phyloP scores from a whole-genome alignment of 2,329 filamentous ascomycete genomes.

The Thielaviopsis musarum region DNA sequence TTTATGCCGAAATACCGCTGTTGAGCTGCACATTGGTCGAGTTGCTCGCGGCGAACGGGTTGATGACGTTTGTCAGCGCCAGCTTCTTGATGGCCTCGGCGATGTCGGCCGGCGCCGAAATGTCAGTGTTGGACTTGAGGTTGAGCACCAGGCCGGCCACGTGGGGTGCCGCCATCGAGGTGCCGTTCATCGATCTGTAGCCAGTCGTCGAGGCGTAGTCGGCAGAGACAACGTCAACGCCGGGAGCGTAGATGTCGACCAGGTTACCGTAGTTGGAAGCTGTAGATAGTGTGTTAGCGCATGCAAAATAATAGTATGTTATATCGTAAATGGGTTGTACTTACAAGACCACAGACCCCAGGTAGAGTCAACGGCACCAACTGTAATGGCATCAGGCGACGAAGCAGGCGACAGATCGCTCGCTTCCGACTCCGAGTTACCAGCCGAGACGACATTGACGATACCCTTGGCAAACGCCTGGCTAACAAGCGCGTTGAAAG shows the following conservation, averaged over 20 bases:
- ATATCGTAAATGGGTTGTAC: not conserved
- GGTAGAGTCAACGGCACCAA: constrained; percentile 18
- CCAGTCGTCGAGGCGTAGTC: constrained; percentile 25
- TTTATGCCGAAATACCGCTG: constrained; percentile 2
- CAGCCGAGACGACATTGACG: constrained; percentile 24
- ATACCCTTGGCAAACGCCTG: constrained; percentile 15
- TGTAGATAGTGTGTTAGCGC: not conserved
- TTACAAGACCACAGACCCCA: constrained; percentile 20
- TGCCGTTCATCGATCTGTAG: constrained; percentile 26
- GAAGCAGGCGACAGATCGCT: constrained; percentile 14
- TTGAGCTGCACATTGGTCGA: constrained; percentile 2
- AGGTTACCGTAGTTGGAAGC: constrained; percentile 28
- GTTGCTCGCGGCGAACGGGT: not conserved
- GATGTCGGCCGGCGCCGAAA: constrained; percentile 2
- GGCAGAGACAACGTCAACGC: constrained; percentile 24
- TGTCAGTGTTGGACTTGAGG: constrained; percentile 4
- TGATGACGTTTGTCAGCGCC: constrained; percentile 4
- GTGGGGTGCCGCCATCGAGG: constrained; percentile 28
- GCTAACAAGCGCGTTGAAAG: constrained; percentile 14
- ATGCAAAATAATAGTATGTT: not conserved
- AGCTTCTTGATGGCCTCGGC: not conserved
- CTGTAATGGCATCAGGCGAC: constrained; percentile 16
- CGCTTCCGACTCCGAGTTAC: constrained; percentile 14
- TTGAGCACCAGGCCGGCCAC: constrained; percentile 9
- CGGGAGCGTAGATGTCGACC: constrained; percentile 30